Base-by-base conservation (phyloP, 495 filamentous ascomycete genomes). In the Penicillium nucicola region DNA sequence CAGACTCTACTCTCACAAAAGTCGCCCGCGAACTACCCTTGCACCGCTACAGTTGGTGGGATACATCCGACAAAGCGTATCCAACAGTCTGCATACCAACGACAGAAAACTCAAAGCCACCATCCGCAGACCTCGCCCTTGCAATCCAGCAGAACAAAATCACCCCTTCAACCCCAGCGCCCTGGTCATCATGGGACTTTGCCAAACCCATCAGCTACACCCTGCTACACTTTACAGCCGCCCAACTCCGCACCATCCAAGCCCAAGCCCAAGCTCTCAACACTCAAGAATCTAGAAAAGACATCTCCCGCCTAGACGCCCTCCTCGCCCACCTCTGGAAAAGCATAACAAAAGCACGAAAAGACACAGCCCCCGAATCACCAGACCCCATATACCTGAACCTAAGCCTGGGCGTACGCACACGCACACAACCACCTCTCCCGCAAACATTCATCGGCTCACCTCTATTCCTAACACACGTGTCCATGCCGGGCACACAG, bases 1-100 rank as follows among this genome's bases (percentile, higher is more conserved):
- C 62, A 4, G 61, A 69, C n/a, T 43, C 36, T 9, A 7, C 25
- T 1, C 50, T 61, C 20, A 23, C 66, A 11, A 19, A 52, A 15
- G 32, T 55, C 13, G 42, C 56, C 1, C 39, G 43, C n/a, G 17
- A 14, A 6, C 52, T 71, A 2, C 68, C 61, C 6, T 40, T 64
- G 2, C 57, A 65, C 31, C 64, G 68, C 1, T 69, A 64, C 33
- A 65, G 68, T 51, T 71, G 68, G 68, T 69, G 63, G 61, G 51
- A 55, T 17, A 43, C 49, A 12, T 30, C 48, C n/a, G 44, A 33
- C 13, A 19, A 48, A n/a, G 46, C 35, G 1, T 48, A 48, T n/a
- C 46, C 46, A 1, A 4, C 11, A 19, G 18, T 41, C 1, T 22
- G 28, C 13, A 33, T 48, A 17, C 36, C 46, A 1, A 48, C 46